phyloP scores from a whole-genome alignment of 805 yeast species.

The Saccharomycopsis schoenii region DNA sequence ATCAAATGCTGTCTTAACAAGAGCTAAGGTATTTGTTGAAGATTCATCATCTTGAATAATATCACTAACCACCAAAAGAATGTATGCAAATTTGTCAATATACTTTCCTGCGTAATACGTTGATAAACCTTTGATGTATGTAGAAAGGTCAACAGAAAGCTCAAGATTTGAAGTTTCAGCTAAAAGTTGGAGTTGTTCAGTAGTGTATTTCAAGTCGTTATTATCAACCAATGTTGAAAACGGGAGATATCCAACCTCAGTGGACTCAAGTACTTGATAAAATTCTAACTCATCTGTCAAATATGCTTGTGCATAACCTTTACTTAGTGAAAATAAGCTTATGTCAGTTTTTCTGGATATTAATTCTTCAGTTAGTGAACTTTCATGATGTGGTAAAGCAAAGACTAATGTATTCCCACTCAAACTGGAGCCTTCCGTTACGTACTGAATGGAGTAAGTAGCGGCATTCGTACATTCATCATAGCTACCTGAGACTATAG shows the following conservation, averaged over 20 bases:
- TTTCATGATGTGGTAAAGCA: conserved; percentile 44
- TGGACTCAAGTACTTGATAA: conserved; percentile 22
- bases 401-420: conserved; percentile 31
- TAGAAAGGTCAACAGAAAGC: conserved; percentile 32
- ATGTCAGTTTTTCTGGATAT: conserved; percentile 31
- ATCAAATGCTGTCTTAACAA: conserved; percentile 36
- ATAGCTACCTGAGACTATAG: conserved; percentile 37
- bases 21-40: conserved; percentile 28
- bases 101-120: conserved; percentile 46
- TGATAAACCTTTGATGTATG: conserved; percentile 31
- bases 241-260: conserved; percentile 23
- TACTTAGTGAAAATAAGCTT: conserved; percentile 35
- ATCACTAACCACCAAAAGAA: conserved; percentile 40
- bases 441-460: conserved; percentile 37
- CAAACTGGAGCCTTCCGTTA: conserved; percentile 39
- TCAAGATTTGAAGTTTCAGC: conserved; percentile 38
- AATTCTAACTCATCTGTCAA: conserved; percentile 26
- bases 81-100: conserved; percentile 47
- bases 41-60: conserved; percentile 34
- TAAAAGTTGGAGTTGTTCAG: conserved; percentile 25
- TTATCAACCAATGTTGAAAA: conserved; percentile 11
- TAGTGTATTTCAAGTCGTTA: conserved; percentile 29
- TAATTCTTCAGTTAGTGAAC: conserved; percentile 26
- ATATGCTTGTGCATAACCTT: conserved; percentile 39
- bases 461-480: conserved; percentile 34